Evolutionary conservation across 2,329 filamentous ascomycete species (phyloP), one percentile per base, ranked within the genome.

Genomic region (Penicillium verrucosum): DNA sequence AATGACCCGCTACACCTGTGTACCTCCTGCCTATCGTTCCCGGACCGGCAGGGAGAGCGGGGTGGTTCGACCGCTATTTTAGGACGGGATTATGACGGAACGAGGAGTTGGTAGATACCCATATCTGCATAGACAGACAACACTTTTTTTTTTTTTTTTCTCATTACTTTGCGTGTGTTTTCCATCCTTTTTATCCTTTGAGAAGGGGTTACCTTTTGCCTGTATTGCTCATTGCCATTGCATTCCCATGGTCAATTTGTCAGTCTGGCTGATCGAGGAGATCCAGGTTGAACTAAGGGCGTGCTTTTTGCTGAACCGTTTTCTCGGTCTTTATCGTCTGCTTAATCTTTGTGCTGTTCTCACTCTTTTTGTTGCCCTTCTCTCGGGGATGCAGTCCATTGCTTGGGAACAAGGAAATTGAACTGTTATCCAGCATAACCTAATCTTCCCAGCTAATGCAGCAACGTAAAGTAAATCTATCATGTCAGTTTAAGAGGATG

Each of bases 51-150:
- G 60, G 61, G 58, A 60, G 59, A 62, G 65, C 65, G 63, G 63
- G 62, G 59, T 60, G 58, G 51, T 65, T 57, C 63, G 56, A 58
- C 63, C 62, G 64, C 60, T 69, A 60, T 65, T 60, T 47, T 60
- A 58, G 67, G 62, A 70, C 61, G 65, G 70, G 70, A 71, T 70
- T 66, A 74, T 67, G 70, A 73, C 59, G 73, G 73, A 70, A 73
- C 68, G 70, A 73, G 72, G 73, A 72, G 71, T 75, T 75, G 70
- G 68, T 72, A 75, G 72, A 75, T 75, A 75, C 73, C 73, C 73
- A 71, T 41, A 67, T 68, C 65, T 67, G 65, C 68, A 70, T 70
- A 68, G 68, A 61, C 63, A 65, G 64, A 64, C 61, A 60, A 68
- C 67, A 52, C 60, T 61, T 61, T 61, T 60, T 65, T 60, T 43